Base-by-base conservation (phyloP, 306 rosid species). In the Inga oerstediana region DNA sequence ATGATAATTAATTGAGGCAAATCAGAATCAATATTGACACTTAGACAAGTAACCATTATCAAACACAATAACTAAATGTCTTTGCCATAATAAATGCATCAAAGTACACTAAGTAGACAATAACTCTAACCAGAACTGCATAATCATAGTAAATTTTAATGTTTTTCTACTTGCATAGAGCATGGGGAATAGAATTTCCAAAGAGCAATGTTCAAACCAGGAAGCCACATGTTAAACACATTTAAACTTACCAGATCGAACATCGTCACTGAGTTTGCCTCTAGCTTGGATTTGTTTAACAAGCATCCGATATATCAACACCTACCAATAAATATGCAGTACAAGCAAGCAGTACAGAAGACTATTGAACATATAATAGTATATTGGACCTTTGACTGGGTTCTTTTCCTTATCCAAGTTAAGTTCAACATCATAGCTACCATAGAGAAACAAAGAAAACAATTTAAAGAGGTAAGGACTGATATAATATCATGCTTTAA, bases 251-350 rank as follows among this genome's bases (percentile, higher is more conserved):
- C 98, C 99, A 65, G 99, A 96, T 73, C 99, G 95, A 90, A 97
- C 98, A 86, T 97, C 99, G 3, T 97, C 98, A 41, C 98, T 89
- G 74, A 97, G 76, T 83, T 89, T 89, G 45, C 99, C 98, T 86
- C 92, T 85, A 34, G 98, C 94, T 89, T 97, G 91, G 85, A 97
- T 90, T 94, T 94, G 99, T 84, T 92, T 97, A 77, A 94, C 95
- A 79, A 97, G 99, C 98, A 97, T 97, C 84, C 98, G 93, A 84
- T 41, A 97, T 39, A 97, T 97, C 86, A 97, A 66, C 75, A 94
- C 97, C 99, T 97, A 97, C 98, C 97, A 97, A 88, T 92, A 97
- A 84, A 94, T 89, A 81, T 94, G 98, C 84, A 97, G 86, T 72
- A 91, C 70, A 97, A 97, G 92, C 88, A 94, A 89, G 98, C 84